Conservation (phyloP, 352 stramenopile species). For the Pythium rhizo-oryzae region DNA sequence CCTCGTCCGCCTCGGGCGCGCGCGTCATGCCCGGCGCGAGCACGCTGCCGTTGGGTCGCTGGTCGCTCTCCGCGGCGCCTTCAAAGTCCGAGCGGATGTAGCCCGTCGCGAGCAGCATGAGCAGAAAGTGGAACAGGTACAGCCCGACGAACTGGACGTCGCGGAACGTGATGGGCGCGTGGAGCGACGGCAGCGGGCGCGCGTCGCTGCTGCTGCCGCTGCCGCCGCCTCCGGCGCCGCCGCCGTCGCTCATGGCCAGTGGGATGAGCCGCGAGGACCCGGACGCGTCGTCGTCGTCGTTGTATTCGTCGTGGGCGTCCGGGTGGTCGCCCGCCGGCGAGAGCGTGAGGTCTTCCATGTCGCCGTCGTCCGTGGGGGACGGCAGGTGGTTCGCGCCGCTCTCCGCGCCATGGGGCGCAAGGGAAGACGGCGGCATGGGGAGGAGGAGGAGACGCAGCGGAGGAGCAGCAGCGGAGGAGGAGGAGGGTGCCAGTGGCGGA, state of each 20-base stretch:
- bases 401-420: constrained; percentile 4
- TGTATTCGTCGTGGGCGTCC: constrained; percentile 1
- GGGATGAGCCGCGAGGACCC: constrained; percentile 56
- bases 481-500: background rate
- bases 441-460: constrained; percentile 1
- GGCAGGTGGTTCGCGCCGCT: constrained; percentile 6
- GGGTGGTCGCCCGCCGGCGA: constrained; percentile 37
- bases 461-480: background rate
- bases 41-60: constrained; percentile 1
- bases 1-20: background rate
- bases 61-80: background rate
- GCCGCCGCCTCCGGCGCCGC: constrained; percentile 13
- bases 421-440: constrained; percentile 16
- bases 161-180: constrained; percentile 59
- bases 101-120: constrained; percentile 49
- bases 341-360: constrained; percentile 63
- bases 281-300: constrained; percentile 19
- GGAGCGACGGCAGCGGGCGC: constrained; percentile 65
- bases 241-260: constrained; percentile 67
- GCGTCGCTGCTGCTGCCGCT: constrained; percentile 40
- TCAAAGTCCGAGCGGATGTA: constrained; percentile 46
- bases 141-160: constrained; percentile 55
- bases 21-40: constrained; percentile 5
- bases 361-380: constrained; percentile 24
- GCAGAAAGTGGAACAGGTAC: constrained; percentile 56